phyloP scores from a whole-genome alignment of 2,329 filamentous ascomycete species.

The Phoma sp. region DNA sequence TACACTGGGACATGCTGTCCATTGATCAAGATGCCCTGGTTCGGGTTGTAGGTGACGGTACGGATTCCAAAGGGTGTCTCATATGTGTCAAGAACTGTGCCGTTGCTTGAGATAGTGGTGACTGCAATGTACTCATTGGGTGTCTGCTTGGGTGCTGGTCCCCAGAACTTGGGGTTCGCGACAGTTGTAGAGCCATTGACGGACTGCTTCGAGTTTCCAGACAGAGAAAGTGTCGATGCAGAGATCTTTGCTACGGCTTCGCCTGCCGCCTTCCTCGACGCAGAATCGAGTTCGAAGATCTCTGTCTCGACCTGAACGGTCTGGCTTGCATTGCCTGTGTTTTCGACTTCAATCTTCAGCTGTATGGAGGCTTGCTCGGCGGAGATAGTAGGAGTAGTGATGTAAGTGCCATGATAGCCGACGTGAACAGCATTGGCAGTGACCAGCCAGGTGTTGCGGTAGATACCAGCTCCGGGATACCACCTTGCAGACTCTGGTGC shows the following conservation, averaged over 20 bases:
- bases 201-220: constrained; percentile 39
- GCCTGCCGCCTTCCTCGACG: constrained; percentile 27
- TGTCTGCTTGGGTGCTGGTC: constrained; percentile 53
- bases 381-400: constrained; percentile 57
- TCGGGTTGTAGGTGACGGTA: constrained; percentile 47
- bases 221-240: constrained; percentile 35
- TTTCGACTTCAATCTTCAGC: constrained; percentile 56
- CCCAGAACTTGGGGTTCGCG: constrained; percentile 55
- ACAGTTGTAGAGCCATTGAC: constrained; percentile 48
- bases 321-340: constrained; percentile 44
- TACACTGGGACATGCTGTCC: constrained; percentile 53
- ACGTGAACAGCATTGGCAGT: constrained; percentile 55
- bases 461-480: constrained; percentile 62
- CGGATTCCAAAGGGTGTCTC: constrained; percentile 60
- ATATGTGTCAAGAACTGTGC: constrained; percentile 50
- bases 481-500: constrained; percentile 57
- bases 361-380: constrained; percentile 53
- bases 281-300: constrained; percentile 48
- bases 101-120: constrained; percentile 39
- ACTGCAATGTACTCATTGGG: constrained; percentile 58
- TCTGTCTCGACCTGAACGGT: constrained; percentile 51
- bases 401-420: constrained; percentile 56
- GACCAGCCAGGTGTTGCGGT: constrained; percentile 62
- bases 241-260: constrained; percentile 46
- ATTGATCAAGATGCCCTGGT: constrained; percentile 56